Conservation (phyloP, 1,139 yeast genomes). For the Lipomyces yarrowii region DNA sequence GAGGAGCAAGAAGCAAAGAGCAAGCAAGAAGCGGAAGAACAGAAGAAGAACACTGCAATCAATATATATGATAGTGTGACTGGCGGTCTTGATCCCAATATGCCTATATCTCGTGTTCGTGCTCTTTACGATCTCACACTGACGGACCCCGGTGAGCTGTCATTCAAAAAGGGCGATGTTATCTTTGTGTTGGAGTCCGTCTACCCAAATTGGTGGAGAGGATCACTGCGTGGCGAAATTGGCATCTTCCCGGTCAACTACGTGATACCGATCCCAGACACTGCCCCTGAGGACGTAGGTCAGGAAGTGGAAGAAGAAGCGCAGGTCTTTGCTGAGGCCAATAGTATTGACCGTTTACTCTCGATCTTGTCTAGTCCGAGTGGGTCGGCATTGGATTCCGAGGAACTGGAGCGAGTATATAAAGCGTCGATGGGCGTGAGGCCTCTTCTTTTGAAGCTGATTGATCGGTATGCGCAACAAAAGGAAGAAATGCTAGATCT, state of each 20-base stretch:
- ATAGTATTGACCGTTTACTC: conserved; percentile 65
- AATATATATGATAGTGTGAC: conserved; percentile 18
- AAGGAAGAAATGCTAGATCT: conserved; percentile 58
- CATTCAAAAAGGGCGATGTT: conserved; percentile 46
- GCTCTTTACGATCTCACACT: conserved; percentile 83
- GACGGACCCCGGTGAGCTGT: conserved; percentile 51
- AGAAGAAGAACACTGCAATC: conserved; percentile 12
- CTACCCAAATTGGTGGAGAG: conserved; percentile 96
- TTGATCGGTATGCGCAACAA: conserved; percentile 73
- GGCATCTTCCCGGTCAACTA: conserved; percentile 96
- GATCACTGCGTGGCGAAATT: conserved; percentile 72
- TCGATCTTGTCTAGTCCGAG: conserved; percentile 57
- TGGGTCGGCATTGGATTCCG: conserved; percentile 45
- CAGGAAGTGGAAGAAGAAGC: conserved; percentile 50
- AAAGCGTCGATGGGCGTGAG: conserved; percentile 71
- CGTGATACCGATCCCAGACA: conserved; percentile 76
- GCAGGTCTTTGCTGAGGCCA: conserved; percentile 51
- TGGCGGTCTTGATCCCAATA: conserved; percentile 30
- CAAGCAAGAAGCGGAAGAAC: conserved; percentile 9
- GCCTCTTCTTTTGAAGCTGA: conserved; percentile 68
- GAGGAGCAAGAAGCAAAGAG: conserved; percentile 11
- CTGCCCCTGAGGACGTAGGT: conserved; percentile 57
- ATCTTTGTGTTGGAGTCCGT: conserved; percentile 86
- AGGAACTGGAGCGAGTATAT: conserved; percentile 58
- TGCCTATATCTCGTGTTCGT: conserved; percentile 66